A percentile compares a stretch with the other conserved stretches of the same genome.
Conservation (phyloP, 1,284 basidiomycete genomes). For the Boletellus deceptivus region DNA sequence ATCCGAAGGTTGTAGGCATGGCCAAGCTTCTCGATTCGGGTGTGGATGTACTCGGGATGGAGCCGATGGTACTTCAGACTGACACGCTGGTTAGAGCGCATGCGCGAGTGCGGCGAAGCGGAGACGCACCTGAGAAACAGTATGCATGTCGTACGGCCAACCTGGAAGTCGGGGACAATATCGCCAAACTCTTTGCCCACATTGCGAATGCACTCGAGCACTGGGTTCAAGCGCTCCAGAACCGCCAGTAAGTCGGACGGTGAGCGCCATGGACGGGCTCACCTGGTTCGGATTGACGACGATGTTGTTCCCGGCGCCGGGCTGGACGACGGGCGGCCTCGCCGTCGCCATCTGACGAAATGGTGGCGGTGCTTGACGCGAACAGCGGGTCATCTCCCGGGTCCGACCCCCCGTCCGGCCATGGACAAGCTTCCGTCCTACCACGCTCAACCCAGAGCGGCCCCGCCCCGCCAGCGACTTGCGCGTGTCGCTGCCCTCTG, state of each 20-base stretch:
- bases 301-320: constrained; percentile 71
- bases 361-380: constrained; percentile 14
- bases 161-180: constrained; percentile 91
- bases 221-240: constrained; percentile 79
- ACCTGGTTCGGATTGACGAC: constrained; percentile 53
- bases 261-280: background rate
- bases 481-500: constrained; percentile 21
- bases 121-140: constrained; percentile 77
- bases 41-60: constrained; percentile 96
- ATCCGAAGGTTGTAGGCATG: constrained; percentile 82
- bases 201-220: constrained; percentile 82
- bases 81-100: background rate
- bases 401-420: background rate
- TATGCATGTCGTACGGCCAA: constrained; percentile 93
- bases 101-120: background rate
- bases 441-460: constrained; percentile 2
- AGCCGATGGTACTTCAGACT: constrained; percentile 94
- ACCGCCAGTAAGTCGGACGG: background rate
- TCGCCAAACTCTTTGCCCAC: constrained; percentile 95
- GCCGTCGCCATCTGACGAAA: constrained; percentile 26
- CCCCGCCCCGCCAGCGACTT: constrained; percentile 10
- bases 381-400: no score
- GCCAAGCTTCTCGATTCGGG: constrained; percentile 84
- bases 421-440: constrained; percentile 34
- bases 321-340: constrained; percentile 66